Percentiles rank a stretch among this genome's conserved stretches.
phyloP scores from a whole-genome alignment of 805 yeast genomes.

The Wickerhamomyces hampshirensis region DNA sequence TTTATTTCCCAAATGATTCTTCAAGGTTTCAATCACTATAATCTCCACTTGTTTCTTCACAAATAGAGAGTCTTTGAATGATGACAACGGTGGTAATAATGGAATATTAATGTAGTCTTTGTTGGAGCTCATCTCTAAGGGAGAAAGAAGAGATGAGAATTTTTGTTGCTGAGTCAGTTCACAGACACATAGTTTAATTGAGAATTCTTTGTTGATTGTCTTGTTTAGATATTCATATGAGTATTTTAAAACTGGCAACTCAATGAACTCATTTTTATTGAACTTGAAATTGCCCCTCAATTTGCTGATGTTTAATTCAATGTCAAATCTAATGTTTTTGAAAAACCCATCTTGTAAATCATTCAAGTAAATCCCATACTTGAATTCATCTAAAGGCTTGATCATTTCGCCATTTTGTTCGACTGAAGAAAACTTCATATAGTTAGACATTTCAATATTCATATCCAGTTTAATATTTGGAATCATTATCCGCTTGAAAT shows the following conservation, averaged over 20 bases:
- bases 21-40: conserved; percentile 18
- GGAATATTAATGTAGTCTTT: conserved; percentile 23
- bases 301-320: conserved; percentile 11
- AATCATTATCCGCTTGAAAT: conserved; percentile 12
- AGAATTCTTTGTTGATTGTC: conserved; percentile 1
- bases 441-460: conserved; percentile 7
- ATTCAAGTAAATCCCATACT: conserved; percentile 10
- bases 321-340: conserved; percentile 14
- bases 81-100: conserved; percentile 29
- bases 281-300: conserved; percentile 1
- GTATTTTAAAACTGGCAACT: conserved; percentile 14
- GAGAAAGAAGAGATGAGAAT: too few relatives aligned
- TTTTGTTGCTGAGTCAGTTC: too few relatives aligned
- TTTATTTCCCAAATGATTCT: conserved; percentile 1
- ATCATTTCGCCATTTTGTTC: conserved; percentile 5
- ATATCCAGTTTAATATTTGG: conserved; percentile 5
- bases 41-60: conserved; percentile 34
- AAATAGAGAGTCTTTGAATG: conserved; percentile 31
- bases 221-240: conserved; percentile 3
- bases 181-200: conserved; percentile 8
- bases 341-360: conserved; percentile 21
- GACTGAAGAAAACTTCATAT: conserved; percentile 4
- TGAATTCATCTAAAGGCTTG: background rate
- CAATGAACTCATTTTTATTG: conserved; percentile 7
- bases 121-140: too few relatives aligned